Evolutionary conservation across 371 early-diverging fungal genomes (phyloP), one percentile per base, ranked within the genome.

Genomic region (Basidiobolus meristosporus): DNA sequence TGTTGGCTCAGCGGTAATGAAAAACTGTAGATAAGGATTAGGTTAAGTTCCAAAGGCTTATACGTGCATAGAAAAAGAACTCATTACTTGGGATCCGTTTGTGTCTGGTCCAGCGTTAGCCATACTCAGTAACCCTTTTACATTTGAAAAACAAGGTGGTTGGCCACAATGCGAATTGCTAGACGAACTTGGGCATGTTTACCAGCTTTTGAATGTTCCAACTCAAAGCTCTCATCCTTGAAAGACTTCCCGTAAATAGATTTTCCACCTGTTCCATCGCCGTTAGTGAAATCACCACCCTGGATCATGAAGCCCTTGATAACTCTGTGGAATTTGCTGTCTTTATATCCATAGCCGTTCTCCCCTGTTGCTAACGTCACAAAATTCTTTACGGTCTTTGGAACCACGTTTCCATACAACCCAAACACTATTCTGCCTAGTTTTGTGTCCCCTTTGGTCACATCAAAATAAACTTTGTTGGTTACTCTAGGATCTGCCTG

Each of bases 1-100:
- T 31, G 78, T 71, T 57, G 57, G 51, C 43, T 61, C 76, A 12
- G 87, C 81, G 62, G 87, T 85, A 61, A 95, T 70, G 48, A 70
- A 73, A 68, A 98, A 96, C 70, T 99, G n/a, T n/a, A n/a, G n/a
- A n/a, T n/a, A n/a, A n/a, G n/a, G n/a, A n/a, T n/a, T n/a, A n/a
- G n/a, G n/a, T n/a, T n/a, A n/a, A n/a, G n/a, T n/a, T n/a, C n/a
- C n/a, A n/a, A n/a, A n/a, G n/a, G n/a, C n/a, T n/a, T n/a, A n/a
- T n/a, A n/a, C n/a, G n/a, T n/a, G n/a, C n/a, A n/a, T n/a, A n/a
- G n/a, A n/a, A n/a, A n/a, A n/a, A n/a, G n/a, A n/a, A n/a, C n/a
- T n/a, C n/a, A n/a, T n/a, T n/a, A n/a, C n/a, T n/a, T n/a, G 99
- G 40, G 90, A 88, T 18, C 98, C 98, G 55, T 99, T 98, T 35